These are phyloP conservation scores for Russula compacta DNA, from an alignment of 768 basidiomycete species.

Conservation along the genomic window DNA sequence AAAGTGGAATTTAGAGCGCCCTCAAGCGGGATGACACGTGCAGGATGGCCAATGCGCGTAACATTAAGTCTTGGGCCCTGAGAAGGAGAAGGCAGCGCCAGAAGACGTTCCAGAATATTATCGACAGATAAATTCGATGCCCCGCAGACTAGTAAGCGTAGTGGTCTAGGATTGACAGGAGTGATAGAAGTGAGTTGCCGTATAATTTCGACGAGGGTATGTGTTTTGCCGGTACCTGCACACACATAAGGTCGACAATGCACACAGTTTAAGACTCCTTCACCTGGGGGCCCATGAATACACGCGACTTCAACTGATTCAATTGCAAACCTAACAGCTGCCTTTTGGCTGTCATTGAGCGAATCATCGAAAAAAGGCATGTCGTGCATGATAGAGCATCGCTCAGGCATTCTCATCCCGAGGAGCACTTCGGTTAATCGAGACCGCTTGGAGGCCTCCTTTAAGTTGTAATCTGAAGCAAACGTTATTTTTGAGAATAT, in stretches of 20 bases:
- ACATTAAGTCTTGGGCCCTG: constrained; percentile 48
- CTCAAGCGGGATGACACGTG: constrained; percentile 73
- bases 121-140: constrained; percentile 94
- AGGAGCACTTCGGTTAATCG: constrained; percentile 62
- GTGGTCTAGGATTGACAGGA: constrained; percentile 39
- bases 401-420: constrained; percentile 46
- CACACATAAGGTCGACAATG: neutral
- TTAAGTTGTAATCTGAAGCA: neutral
- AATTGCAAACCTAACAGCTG: constrained; percentile 77
- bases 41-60: constrained; percentile 93
- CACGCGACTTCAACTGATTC: constrained; percentile 76
- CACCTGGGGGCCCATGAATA: constrained; percentile 96
- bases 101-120: constrained; percentile 84
- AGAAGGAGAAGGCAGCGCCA: constrained; percentile 45
- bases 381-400: constrained; percentile 28
- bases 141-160: constrained; percentile 78
- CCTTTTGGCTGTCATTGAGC: constrained; percentile 78
- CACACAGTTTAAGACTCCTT: neutral
- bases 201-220: constrained; percentile 89
- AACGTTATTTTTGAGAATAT: neutral
- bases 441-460: constrained; percentile 31
- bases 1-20: constrained; percentile 58
- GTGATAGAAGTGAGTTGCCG: constrained; percentile 60
- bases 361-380: constrained; percentile 64
- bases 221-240: constrained; percentile 87